phyloP scores from a whole-genome alignment of 73 alveolate genomes.

The Uronychia setigera region DNA sequence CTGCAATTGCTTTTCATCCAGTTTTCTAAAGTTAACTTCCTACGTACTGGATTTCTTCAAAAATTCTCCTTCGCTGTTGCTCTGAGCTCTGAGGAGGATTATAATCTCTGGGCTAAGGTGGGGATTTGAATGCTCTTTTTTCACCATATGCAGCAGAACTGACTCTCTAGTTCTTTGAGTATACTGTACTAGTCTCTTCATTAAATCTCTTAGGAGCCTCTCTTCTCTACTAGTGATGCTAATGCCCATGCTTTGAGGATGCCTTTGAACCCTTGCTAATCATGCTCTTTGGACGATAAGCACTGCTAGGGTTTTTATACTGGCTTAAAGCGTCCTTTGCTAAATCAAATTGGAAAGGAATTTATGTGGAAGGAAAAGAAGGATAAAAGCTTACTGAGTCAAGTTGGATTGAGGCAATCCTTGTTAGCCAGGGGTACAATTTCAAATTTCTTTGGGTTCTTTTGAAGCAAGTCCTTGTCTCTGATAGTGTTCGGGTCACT shows the following conservation, averaged over 20 bases:
- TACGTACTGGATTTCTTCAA: too few relatives aligned
- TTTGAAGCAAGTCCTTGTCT: neutral
- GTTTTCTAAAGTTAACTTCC: too few relatives aligned
- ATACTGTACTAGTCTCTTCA: neutral
- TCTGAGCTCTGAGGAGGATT: too few relatives aligned
- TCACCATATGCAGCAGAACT: too few relatives aligned
- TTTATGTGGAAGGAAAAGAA: too few relatives aligned
- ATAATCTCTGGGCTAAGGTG: too few relatives aligned
- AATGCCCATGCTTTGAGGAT: neutral
- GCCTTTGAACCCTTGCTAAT: neutral
- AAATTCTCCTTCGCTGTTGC: too few relatives aligned
- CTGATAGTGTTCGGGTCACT: neutral
- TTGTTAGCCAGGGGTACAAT: neutral
- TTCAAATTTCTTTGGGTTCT: neutral
- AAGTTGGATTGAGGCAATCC: neutral
- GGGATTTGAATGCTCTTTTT: too few relatives aligned
- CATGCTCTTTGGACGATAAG: neutral
- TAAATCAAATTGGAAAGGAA: too few relatives aligned
- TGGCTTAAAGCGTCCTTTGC: neutral
- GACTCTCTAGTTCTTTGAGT: too few relatives aligned
- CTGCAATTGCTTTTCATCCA: too few relatives aligned
- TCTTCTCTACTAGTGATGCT: neutral
- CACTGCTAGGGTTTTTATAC: neutral
- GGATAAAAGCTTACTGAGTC: neutral
- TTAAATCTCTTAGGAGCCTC: neutral